These are phyloP conservation scores for Geranomyces variabilis DNA, from an alignment of 192 early-diverging fungal genomes.

Conservation along the genomic window DNA sequence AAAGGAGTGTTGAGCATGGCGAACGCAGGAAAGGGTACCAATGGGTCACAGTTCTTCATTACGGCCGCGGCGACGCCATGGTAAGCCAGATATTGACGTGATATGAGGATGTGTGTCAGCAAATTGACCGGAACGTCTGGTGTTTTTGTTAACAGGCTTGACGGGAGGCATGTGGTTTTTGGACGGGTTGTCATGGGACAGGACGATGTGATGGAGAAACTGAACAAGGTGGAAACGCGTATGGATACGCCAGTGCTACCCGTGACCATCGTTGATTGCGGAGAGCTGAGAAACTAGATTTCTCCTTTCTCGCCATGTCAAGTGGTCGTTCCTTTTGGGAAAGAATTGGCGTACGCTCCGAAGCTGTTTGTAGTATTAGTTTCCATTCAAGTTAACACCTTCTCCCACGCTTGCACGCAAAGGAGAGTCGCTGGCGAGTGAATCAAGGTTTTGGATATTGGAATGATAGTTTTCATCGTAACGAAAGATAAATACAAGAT, in stretches of 20 bases:
- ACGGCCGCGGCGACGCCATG: constrained; percentile 55
- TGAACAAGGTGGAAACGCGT: constrained; percentile 44
- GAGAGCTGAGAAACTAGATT: constrained; percentile 51
- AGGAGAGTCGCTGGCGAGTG: no score
- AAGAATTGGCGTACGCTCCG: no score
- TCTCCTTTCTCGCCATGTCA: no score
- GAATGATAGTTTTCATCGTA: no score
- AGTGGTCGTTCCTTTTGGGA: no score
- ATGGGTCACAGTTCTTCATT: constrained; percentile 67
- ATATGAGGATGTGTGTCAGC: neutral
- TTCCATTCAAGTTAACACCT: no score
- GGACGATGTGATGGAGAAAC: constrained; percentile 47
- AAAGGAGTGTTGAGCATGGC: constrained; percentile 90
- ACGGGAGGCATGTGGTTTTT: constrained; percentile 72
- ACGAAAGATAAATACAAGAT: no score
- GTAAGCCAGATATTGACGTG: constrained; percentile 53
- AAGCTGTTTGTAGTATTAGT: no score
- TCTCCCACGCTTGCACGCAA: no score
- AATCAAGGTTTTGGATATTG: no score
- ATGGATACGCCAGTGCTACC: constrained; percentile 61
- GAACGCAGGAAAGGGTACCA: constrained; percentile 59
- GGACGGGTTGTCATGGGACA: constrained; percentile 62
- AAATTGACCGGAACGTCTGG: neutral
- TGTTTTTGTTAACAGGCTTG: constrained; percentile 38
- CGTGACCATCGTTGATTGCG: constrained; percentile 76